phyloP scores from a whole-genome alignment of 1,284 basidiomycete species.

The Malassezia japonica region DNA sequence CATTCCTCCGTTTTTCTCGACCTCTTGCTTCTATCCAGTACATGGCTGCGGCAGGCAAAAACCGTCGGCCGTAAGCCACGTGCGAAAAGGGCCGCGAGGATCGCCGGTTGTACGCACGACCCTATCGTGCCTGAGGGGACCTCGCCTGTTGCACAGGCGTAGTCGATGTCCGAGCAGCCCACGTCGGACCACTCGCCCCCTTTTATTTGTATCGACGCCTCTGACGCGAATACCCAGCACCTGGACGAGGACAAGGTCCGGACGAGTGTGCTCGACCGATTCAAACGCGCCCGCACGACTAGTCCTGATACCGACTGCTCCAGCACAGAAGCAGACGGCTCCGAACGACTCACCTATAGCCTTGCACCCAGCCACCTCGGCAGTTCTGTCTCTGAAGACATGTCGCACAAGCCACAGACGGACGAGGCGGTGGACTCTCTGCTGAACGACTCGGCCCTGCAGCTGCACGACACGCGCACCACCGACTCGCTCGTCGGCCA shows the following conservation, averaged over 20 bases:
- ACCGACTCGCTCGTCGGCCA: slow-evolving; percentile 3
- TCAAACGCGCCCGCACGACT: slow-evolving; percentile 19
- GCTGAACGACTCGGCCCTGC: slow-evolving; percentile 7
- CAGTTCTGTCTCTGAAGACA: neutral
- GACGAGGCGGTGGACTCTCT: slow-evolving; percentile 15
- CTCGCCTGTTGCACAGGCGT: too few species aligned
- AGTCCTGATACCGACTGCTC: slow-evolving; percentile 16
- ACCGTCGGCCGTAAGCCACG: too few species aligned
- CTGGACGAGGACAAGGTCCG: too few species aligned
- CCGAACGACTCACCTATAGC: neutral
- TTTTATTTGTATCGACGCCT: too few species aligned
- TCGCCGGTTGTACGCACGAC: neutral
- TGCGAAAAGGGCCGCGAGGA: too few species aligned
- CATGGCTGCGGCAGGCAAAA: neutral
- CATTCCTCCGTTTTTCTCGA: too few species aligned
- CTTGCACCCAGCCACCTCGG: neutral
- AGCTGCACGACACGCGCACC: slow-evolving; percentile 3
- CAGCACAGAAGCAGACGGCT: slow-evolving; percentile 3
- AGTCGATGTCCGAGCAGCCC: too few species aligned
- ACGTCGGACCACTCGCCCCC: too few species aligned
- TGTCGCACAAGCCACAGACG: neutral
- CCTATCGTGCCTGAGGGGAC: neutral
- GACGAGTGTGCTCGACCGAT: slow-evolving; percentile 1
- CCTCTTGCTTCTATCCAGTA: too few species aligned
- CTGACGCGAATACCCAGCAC: too few species aligned